phyloP scores from a whole-genome alignment of 106 monocot species.

The Acorus gramineus region DNA sequence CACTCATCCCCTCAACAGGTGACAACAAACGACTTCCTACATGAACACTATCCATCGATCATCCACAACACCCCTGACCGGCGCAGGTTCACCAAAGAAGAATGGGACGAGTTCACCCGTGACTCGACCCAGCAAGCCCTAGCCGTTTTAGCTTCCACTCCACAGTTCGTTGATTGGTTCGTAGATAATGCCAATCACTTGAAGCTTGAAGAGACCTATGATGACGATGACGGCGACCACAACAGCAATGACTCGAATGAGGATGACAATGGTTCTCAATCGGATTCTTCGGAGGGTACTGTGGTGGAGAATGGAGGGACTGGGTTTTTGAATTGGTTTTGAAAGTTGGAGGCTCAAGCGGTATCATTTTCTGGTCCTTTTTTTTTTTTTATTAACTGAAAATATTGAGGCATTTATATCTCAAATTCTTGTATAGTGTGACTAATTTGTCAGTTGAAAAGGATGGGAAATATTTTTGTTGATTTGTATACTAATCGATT shows the following conservation, averaged over 20 bases:
- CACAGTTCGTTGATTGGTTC: constrained; percentile 67
- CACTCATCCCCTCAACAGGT: constrained; percentile 8
- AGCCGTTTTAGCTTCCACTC: constrained; percentile 55
- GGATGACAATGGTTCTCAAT: constrained; percentile 24
- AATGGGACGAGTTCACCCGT: constrained; percentile 80
- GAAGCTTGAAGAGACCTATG: constrained; percentile 31
- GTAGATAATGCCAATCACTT: constrained; percentile 71
- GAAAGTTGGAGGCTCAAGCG: no score
- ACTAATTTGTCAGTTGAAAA: no score
- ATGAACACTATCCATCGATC: constrained; percentile 61
- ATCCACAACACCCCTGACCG: constrained; percentile 47
- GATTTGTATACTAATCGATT: no score
- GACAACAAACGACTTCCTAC: neutral
- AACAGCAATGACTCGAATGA: constrained; percentile 69
- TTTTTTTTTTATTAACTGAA: no score
- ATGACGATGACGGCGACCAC: constrained; percentile 20
- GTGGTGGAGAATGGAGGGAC: neutral
- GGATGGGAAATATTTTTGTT: no score
- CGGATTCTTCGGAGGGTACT: constrained; percentile 33
- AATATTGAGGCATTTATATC: no score
- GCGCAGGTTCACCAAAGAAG: constrained; percentile 56
- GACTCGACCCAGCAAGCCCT: constrained; percentile 64
- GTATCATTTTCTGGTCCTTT: no score
- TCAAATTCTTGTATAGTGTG: no score
- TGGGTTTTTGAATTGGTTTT: no score